phyloP scores from a whole-genome alignment of 1,284 basidiomycete genomes.

The Phenoliferia sp. region DNA sequence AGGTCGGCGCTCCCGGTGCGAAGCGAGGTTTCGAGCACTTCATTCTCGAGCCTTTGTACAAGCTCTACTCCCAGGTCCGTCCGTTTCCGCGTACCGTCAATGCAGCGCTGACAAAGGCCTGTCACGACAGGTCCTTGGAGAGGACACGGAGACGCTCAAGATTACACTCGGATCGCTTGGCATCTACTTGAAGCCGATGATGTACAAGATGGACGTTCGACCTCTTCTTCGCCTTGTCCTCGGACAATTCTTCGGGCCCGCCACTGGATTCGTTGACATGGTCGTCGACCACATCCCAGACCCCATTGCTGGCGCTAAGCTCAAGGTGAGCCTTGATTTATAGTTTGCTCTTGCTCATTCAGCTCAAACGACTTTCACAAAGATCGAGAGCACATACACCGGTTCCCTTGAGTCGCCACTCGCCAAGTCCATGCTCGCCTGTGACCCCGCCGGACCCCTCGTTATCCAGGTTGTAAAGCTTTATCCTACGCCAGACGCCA shows the following conservation, averaged over 20 bases:
- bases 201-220: conserved; percentile 97
- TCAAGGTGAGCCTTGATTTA: conserved; percentile 56
- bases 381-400: conserved; percentile 77
- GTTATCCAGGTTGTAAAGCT: conserved; percentile 92
- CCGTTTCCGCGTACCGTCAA: not conserved
- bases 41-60: conserved; percentile 93
- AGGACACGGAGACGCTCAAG: conserved; percentile 78
- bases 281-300: conserved; percentile 85
- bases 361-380: not conserved
- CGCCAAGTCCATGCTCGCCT: conserved; percentile 71
- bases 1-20: conserved; percentile 71
- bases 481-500: conserved; percentile 91
- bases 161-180: conserved; percentile 72
- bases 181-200: conserved; percentile 84
- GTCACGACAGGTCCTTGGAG: conserved; percentile 69
- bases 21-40: conserved; percentile 92
- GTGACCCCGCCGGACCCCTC: conserved; percentile 77
- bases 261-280: conserved; percentile 86
- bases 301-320: conserved; percentile 62
- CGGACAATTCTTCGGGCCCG: conserved; percentile 90
- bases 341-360: not conserved
- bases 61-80: conserved; percentile 74
- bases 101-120: not conserved
- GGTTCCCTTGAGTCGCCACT: conserved; percentile 77
- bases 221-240: conserved; percentile 89